Conservation (phyloP, 768 basidiomycete species). For the Tricholoma matsutake region DNA sequence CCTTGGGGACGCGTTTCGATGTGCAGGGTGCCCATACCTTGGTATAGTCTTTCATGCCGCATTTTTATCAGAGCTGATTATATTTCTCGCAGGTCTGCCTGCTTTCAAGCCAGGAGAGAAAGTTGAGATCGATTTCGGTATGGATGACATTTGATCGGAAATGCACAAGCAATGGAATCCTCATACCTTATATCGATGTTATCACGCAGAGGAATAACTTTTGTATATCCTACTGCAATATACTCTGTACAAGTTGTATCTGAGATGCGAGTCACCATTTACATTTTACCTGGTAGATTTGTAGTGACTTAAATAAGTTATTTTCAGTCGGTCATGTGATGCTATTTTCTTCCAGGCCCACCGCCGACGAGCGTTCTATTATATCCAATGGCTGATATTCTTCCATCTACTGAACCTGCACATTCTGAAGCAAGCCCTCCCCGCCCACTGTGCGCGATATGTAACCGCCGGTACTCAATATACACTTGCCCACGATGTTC, state of each 20-base stretch:
- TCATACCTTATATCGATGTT: neutral
- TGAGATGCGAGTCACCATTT: too few relatives aligned
- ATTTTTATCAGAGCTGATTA: conserved; percentile 1
- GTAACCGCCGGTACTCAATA: conserved; percentile 44
- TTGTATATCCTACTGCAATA: neutral
- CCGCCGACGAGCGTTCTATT: neutral
- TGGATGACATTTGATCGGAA: conserved; percentile 77
- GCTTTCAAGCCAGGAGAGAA: conserved; percentile 99
- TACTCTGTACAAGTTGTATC: neutral
- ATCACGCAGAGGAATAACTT: neutral
- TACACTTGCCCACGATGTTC: conserved; percentile 82
- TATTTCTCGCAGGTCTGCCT: conserved; percentile 70
- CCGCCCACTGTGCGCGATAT: conserved; percentile 44
- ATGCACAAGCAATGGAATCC: neutral
- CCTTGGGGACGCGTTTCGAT: conserved; percentile 96
- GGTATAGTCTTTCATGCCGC: conserved; percentile 55
- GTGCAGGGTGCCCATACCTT: conserved; percentile 92
- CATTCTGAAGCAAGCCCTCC: conserved; percentile 16
- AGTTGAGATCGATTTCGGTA: conserved; percentile 84
- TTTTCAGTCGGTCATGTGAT: neutral
- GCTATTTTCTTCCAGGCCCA: neutral
- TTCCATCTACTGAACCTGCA: neutral
- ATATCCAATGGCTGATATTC: conserved; percentile 8
- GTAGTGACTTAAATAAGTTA: too few relatives aligned
- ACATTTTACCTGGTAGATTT: too few relatives aligned